Percentiles rank a stretch among this genome's conserved stretches.
These are phyloP conservation scores for Miscanthus lutarioriparius DNA, from an alignment of 176 grass and related monocot genomes.

Conservation along the genomic window DNA sequence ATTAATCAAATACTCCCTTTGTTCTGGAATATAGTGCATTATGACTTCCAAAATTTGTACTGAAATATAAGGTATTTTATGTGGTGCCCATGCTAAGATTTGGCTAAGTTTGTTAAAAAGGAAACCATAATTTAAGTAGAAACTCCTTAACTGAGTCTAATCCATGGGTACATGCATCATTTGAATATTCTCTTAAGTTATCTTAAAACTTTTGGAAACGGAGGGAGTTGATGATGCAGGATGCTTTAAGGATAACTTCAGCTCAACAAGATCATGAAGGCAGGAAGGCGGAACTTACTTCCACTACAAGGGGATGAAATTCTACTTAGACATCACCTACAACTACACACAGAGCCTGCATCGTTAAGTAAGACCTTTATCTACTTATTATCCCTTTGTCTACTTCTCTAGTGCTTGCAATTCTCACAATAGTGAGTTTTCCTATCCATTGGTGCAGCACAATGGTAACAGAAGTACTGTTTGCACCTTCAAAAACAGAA, in stretches of 20 bases:
- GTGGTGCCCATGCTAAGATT: neutral
- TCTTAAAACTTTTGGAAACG: neutral
- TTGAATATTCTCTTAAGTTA: neutral
- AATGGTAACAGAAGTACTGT: constrained; percentile 69
- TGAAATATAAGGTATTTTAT: neutral
- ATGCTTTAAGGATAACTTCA: constrained; percentile 5
- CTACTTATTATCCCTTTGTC: constrained; percentile 28
- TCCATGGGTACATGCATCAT: neutral
- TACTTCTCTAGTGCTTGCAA: constrained; percentile 42
- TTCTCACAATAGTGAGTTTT: constrained; percentile 43
- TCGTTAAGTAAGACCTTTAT: neutral
- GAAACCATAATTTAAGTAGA: neutral
- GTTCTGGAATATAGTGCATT: too few relatives aligned
- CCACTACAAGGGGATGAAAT: neutral
- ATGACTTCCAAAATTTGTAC: too few relatives aligned
- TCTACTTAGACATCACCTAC: neutral
- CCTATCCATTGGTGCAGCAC: constrained; percentile 56
- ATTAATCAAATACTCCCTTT: neutral
- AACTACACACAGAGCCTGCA: neutral
- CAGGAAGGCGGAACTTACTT: neutral
- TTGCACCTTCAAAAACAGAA: constrained; percentile 56
- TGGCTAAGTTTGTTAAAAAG: neutral
- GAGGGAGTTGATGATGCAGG: neutral
- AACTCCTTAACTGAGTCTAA: neutral
- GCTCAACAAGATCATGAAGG: neutral